Evolutionary conservation across 768 basidiomycete genomes (phyloP).

Genomic region (Russula griseocarnosa): DNA sequence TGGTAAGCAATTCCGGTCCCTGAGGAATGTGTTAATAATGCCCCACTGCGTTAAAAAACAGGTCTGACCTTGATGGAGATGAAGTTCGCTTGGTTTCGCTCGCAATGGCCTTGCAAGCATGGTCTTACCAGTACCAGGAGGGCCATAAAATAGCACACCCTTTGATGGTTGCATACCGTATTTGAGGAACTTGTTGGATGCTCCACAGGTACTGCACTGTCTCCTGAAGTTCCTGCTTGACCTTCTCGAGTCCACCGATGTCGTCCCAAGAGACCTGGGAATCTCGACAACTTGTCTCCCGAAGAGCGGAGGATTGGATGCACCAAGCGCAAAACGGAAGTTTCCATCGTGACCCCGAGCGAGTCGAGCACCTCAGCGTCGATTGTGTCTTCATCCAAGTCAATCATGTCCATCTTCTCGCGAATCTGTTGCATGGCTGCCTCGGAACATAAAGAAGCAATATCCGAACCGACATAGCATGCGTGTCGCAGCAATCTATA

Average conservation of each 20-base stretch:
- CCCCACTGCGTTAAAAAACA: neutral
- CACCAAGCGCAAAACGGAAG: conserved; percentile 98
- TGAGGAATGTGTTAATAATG: conserved; percentile 33
- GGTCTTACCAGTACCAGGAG: conserved; percentile 99
- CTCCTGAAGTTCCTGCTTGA: conserved; percentile 98
- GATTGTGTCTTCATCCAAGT: conserved; percentile 96
- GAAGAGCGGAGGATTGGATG: conserved; percentile 95
- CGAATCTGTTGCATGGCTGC: conserved; percentile 99
- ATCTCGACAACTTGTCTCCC: conserved; percentile 99
- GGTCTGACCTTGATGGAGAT: conserved; percentile 86
- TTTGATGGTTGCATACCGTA: conserved; percentile 99
- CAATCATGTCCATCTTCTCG: conserved; percentile 99
- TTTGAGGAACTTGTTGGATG: conserved; percentile 99
- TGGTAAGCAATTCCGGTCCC: conserved; percentile 96
- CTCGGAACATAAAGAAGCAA: conserved; percentile 96
- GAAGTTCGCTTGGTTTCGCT: conserved; percentile 99
- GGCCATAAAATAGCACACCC: conserved; percentile 99
- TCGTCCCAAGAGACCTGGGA: conserved; percentile 99
- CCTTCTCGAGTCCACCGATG: conserved; percentile 98
- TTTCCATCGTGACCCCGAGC: conserved; percentile 99
- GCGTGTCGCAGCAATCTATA: conserved; percentile 97
- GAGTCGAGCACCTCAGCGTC: conserved; percentile 99
- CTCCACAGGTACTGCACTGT: conserved; percentile 99
- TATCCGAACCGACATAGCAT: conserved; percentile 98
- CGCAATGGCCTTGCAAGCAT: conserved; percentile 98